Evolutionary conservation across 306 rosid species (phyloP).

Genomic region (Vigna radiata): DNA sequence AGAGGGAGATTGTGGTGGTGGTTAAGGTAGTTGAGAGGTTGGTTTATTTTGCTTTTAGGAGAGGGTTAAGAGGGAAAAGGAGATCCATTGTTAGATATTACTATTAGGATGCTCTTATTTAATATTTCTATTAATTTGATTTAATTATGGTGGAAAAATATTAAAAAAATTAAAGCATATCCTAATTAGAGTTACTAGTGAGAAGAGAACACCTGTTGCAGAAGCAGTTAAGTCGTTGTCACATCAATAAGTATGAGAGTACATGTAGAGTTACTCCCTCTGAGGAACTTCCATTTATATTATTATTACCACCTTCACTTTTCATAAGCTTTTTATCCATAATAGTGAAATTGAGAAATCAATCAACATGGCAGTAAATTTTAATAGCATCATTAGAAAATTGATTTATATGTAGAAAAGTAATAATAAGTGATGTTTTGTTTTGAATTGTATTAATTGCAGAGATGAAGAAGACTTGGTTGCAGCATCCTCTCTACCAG

Average conservation of each 20-base stretch:
- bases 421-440: constrained; percentile 9
- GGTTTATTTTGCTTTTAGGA: constrained; percentile 47
- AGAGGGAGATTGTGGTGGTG: constrained; percentile 49
- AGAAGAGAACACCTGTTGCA: background rate
- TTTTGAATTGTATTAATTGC: constrained; percentile 20
- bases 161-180: background rate
- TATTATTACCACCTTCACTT: too few species aligned
- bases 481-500: constrained; percentile 46
- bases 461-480: constrained; percentile 33
- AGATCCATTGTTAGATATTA: background rate
- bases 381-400: too few species aligned
- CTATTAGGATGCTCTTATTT: constrained; percentile 32
- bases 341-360: too few species aligned
- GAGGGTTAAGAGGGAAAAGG: constrained; percentile 44
- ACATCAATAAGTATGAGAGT: background rate
- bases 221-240: background rate
- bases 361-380: too few species aligned
- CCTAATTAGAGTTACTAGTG: background rate
- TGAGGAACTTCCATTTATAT: constrained; percentile 1
- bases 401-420: background rate
- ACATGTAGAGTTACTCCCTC: background rate
- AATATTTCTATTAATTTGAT: background rate
- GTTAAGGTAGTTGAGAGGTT: constrained; percentile 58
- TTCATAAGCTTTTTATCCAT: too few species aligned
- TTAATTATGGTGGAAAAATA: constrained; percentile 6